Base-by-base conservation (phyloP, 2,329 filamentous ascomycete genomes). In the Drechslerella dactyloides region DNA sequence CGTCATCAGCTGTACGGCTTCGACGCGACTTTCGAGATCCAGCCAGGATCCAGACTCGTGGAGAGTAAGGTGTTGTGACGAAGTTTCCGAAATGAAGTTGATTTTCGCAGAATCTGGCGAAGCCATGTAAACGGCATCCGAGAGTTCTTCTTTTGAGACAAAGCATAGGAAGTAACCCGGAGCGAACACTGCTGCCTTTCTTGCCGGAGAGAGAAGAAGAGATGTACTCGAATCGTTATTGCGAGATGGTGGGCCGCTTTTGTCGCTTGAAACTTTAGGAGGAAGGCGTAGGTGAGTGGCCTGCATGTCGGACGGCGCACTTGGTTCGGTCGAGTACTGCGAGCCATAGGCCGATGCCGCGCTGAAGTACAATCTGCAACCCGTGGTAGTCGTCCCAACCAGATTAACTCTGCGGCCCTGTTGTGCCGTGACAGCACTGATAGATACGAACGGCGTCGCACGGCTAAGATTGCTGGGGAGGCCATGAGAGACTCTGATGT, bases 211-310 rank as follows among this genome's bases (percentile, higher is more conserved):
- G 1, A 83, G 77, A 21, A 75, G 59, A 66, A 70, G 46, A 48
- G 73, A 63, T 60, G 59, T 76, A 74, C 63, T 70, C 74, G 75
- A 76, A 74, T 73, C 73, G 59, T 64, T 61, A 59, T 64, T 61
- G 58, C 59, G 73, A 59, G 73, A 73, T 74, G 73, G 73, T 73
- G 73, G 76, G 23, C 72, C 75, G 53, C 64, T 78, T 51, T 68
- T 75, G 69, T 55, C 73, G 74, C 75, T 79, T 73, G 75, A 80
- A 68, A 80, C 81, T 42, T 82, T 79, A 0, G 94, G 94, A 0
- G 96, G 94, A 69, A 96, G 96, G 78, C 94, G 96, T 80, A 99
- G 91, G 77, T 96, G 94, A 76, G 96, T 90, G n/a, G 97, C 87
- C 79, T 97, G 93, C 91, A 99, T 97, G 80, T 91, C 97, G 76